Evolutionary conservation across 495 filamentous ascomycete genomes (phyloP).

Genomic region (Penicillium argentinense): DNA sequence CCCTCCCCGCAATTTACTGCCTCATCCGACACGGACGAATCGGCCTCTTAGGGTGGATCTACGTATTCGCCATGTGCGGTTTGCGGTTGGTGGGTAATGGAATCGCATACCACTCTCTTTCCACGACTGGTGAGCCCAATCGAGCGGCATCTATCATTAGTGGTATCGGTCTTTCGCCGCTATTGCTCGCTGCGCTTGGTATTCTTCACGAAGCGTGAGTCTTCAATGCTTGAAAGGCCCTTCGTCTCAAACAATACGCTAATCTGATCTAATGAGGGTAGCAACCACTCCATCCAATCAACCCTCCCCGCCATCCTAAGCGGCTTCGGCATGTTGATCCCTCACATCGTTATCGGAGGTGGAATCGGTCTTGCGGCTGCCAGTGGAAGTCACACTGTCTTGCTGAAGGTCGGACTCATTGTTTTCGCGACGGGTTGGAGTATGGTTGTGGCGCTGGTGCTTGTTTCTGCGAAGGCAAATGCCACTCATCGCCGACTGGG

Average conservation of each 20-base stretch:
- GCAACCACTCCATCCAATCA: slow-evolving; percentile 11
- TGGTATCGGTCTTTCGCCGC: slow-evolving; percentile 44
- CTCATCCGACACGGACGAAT: slow-evolving; percentile 33
- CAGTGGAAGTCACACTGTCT: not conserved
- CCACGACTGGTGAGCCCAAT: slow-evolving; percentile 15
- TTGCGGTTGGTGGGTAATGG: slow-evolving; percentile 36
- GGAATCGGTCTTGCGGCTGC: slow-evolving; percentile 17
- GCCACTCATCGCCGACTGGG: not conserved
- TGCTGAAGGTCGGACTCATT: slow-evolving; percentile 6
- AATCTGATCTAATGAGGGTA: not conserved
- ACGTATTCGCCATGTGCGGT: slow-evolving; percentile 37
- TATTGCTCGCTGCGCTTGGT: slow-evolving; percentile 36
- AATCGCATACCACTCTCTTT: slow-evolving; percentile 25
- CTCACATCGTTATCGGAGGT: slow-evolving; percentile 9
- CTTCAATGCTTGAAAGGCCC: not conserved
- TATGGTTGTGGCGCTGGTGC: not conserved
- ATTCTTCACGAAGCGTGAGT: slow-evolving; percentile 43
- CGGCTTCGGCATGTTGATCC: slow-evolving; percentile 1
- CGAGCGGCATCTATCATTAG: slow-evolving; percentile 29
- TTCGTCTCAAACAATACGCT: not conserved
- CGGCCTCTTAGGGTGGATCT: slow-evolving; percentile 39
- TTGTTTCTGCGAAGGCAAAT: slow-evolving; percentile 1
- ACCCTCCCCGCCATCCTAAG: not conserved
- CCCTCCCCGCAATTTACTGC: slow-evolving; percentile 33
- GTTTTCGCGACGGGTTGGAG: slow-evolving; percentile 12